Percentiles rank a stretch among this genome's conserved stretches.
Conservation (phyloP, 129 eudicot species). For the Flaveria brownii region DNA sequence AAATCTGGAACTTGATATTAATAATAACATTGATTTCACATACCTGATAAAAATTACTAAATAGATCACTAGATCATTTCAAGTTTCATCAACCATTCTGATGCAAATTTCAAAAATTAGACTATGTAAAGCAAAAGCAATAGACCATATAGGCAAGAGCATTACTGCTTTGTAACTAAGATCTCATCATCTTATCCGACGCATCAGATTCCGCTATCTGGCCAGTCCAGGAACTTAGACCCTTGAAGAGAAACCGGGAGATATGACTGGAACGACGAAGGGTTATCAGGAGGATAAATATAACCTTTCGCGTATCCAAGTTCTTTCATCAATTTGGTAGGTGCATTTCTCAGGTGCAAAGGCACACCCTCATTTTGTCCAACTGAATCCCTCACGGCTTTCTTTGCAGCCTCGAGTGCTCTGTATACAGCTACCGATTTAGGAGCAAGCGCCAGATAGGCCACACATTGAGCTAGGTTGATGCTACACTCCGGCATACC, state of each 20-base stretch:
- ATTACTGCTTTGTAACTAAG: no score
- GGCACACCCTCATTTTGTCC: slow-evolving; percentile 94
- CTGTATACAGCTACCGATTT: slow-evolving; percentile 73
- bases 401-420: slow-evolving; percentile 63
- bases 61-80: background rate
- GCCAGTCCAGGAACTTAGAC: slow-evolving; percentile 81
- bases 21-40: background rate
- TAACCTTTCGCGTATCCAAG: slow-evolving; percentile 79
- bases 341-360: slow-evolving; percentile 82
- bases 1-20: no score
- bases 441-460: slow-evolving; percentile 87
- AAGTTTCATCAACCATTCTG: no score
- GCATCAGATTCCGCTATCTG: slow-evolving; percentile 23
- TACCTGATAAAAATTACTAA: background rate
- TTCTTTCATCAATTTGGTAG: slow-evolving; percentile 86
- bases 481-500: slow-evolving; percentile 91
- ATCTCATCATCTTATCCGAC: background rate
- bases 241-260: slow-evolving; percentile 70
- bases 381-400: slow-evolving; percentile 67
- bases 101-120: background rate
- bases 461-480: slow-evolving; percentile 81
- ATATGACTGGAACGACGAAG: slow-evolving; percentile 51
- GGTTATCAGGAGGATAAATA: slow-evolving; percentile 80
- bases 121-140: background rate
- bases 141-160: background rate